Evolutionary conservation across 306 rosid genomes (phyloP).

Genomic region (Quercus glauca): DNA sequence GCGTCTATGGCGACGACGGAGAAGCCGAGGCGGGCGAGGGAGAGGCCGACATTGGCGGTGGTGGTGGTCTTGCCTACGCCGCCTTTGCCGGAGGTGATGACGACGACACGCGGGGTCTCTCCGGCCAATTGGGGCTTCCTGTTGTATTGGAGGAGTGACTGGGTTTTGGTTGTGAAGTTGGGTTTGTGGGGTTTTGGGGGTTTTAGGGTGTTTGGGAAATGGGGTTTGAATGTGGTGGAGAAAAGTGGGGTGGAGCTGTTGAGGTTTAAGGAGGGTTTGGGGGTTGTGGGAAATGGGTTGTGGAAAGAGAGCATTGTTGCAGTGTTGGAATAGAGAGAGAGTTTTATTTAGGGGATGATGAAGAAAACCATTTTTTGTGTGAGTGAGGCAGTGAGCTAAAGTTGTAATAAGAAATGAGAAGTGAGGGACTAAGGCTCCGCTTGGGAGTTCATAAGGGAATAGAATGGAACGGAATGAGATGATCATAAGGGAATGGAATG

Average conservation of each 20-base stretch:
- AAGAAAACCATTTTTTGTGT: background rate
- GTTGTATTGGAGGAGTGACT: constrained; percentile 79
- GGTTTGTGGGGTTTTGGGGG: constrained; percentile 29
- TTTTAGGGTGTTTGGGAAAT: constrained; percentile 34
- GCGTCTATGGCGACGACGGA: constrained; percentile 97
- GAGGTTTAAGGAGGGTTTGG: constrained; percentile 18
- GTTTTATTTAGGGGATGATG: background rate
- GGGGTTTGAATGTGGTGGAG: constrained; percentile 13
- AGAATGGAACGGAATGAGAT: too few species aligned
- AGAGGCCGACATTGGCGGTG: constrained; percentile 91
- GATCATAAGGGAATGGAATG: too few species aligned
- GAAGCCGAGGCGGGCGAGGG: constrained; percentile 89
- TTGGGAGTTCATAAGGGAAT: too few species aligned
- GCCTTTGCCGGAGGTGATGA: constrained; percentile 90
- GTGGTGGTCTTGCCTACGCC: constrained; percentile 97
- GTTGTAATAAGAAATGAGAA: background rate
- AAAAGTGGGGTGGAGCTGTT: constrained; percentile 7
- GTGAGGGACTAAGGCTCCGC: background rate
- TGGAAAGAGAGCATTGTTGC: constrained; percentile 48
- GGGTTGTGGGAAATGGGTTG: constrained; percentile 25
- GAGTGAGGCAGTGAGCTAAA: background rate
- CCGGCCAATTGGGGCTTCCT: constrained; percentile 91
- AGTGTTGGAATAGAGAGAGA: background rate
- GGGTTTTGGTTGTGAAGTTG: constrained; percentile 4
- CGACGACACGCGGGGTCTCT: constrained; percentile 86